A percentile compares a stretch with the other conserved stretches of the same genome.
These are phyloP conservation scores for Porogramme epimiltina DNA, from an alignment of 1,284 basidiomycete species.

Conservation along the genomic window DNA sequence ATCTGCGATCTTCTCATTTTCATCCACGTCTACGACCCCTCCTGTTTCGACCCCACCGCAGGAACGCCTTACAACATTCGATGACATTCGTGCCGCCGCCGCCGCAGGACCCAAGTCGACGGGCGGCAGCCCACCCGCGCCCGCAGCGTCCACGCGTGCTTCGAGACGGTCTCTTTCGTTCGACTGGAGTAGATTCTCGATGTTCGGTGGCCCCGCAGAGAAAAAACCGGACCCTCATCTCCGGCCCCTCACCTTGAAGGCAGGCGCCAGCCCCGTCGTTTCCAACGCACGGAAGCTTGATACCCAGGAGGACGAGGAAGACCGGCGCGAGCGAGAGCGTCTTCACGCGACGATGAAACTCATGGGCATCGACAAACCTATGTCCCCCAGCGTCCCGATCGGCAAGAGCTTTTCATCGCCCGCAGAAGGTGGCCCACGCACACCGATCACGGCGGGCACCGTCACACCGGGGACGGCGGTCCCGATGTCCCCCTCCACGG, in stretches of 20 bases:
- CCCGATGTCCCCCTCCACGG: slow-evolving; percentile 25
- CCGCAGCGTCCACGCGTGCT: slow-evolving; percentile 37
- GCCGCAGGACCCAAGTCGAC: slow-evolving; percentile 26
- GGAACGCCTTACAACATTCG: slow-evolving; percentile 38
- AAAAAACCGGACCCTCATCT: slow-evolving; percentile 49
- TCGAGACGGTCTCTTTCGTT: slow-evolving; percentile 79
- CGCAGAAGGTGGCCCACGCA: slow-evolving; percentile 25
- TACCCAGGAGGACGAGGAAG: slow-evolving; percentile 87
- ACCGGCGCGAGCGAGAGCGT: slow-evolving; percentile 80
- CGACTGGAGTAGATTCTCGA: slow-evolving; percentile 75
- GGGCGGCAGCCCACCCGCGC: slow-evolving; percentile 27
- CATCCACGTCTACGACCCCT: slow-evolving; percentile 34
- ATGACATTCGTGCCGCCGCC: slow-evolving; percentile 39
- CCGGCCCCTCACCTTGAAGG: slow-evolving; percentile 73
- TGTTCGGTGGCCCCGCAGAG: slow-evolving; percentile 71
- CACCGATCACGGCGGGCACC: slow-evolving; percentile 37
- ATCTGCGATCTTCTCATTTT: slow-evolving; percentile 53
- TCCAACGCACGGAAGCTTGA: slow-evolving; percentile 73
- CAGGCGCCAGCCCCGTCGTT: slow-evolving; percentile 56
- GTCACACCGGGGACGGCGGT: slow-evolving; percentile 24
- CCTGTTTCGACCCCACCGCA: slow-evolving; percentile 24
- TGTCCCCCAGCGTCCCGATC: slow-evolving; percentile 38
- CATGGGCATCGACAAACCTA: slow-evolving; percentile 81
- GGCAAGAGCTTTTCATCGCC: slow-evolving; percentile 48
- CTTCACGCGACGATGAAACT: slow-evolving; percentile 88